Conservation (phyloP, 1,139 yeast species). For the Candida labiduridarum region DNA sequence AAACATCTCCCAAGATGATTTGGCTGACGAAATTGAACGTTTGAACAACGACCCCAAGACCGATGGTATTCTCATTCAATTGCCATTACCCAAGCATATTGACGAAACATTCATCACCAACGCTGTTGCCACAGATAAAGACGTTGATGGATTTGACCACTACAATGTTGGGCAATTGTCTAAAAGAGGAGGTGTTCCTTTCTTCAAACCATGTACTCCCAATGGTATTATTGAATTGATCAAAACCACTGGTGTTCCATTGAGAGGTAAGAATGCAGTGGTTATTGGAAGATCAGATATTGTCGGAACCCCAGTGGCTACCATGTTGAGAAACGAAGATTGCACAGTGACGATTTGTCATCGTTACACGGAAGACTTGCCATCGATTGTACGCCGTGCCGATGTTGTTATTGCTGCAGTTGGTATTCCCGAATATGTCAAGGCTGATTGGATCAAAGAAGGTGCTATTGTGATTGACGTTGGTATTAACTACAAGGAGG, state of each 20-base stretch:
- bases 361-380: constrained; percentile 55
- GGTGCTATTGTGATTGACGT: constrained; percentile 77
- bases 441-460: constrained; percentile 71
- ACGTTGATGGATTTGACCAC: constrained; percentile 80
- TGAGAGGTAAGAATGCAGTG: constrained; percentile 72
- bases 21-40: constrained; percentile 55
- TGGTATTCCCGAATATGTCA: constrained; percentile 69
- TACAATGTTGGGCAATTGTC: constrained; percentile 76
- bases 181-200: constrained; percentile 71
- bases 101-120: constrained; percentile 71
- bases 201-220: constrained; percentile 79
- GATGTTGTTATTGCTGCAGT: constrained; percentile 80
- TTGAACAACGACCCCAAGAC: constrained; percentile 65
- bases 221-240: constrained; percentile 72
- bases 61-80: constrained; percentile 71
- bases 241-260: constrained; percentile 58
- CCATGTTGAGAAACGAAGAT: constrained; percentile 67
- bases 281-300: constrained; percentile 82
- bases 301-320: constrained; percentile 80
- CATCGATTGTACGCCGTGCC: constrained; percentile 56
- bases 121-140: constrained; percentile 67
- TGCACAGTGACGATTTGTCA: constrained; percentile 80
- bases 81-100: constrained; percentile 72
- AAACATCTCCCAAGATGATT: constrained; percentile 55
- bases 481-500: constrained; percentile 75